A percentile compares a stretch with the other conserved stretches of the same genome.
Evolutionary conservation across 2,329 filamentous ascomycete genomes (phyloP).

Genomic region (Exophiala mesophila): DNA sequence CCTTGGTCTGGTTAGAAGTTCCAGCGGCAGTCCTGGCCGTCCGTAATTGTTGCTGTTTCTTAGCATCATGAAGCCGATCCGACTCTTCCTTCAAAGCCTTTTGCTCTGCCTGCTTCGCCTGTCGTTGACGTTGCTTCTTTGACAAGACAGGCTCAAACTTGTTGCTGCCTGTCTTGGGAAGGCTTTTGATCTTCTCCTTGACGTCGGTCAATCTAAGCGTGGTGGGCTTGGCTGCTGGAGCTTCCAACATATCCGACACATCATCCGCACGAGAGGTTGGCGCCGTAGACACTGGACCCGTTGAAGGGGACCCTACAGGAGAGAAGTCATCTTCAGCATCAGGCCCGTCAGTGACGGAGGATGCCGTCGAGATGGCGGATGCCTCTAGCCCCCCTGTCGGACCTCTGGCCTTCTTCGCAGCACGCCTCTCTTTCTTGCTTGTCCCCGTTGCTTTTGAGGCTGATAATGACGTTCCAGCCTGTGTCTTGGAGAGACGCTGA

Average conservation of each 20-base stretch:
- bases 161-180: slow-evolving; percentile 56
- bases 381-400: slow-evolving; percentile 43
- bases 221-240: slow-evolving; percentile 60
- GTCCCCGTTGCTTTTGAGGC: slow-evolving; percentile 27
- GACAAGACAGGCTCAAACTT: slow-evolving; percentile 66
- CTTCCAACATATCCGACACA: slow-evolving; percentile 89
- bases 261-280: slow-evolving; percentile 58
- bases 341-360: slow-evolving; percentile 68
- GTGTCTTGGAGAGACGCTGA: slow-evolving; percentile 63
- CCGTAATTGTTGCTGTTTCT: slow-evolving; percentile 78
- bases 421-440: slow-evolving; percentile 40
- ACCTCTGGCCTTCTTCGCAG: slow-evolving; percentile 42
- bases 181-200: slow-evolving; percentile 51
- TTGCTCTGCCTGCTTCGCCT: slow-evolving; percentile 76
- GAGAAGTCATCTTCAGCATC: slow-evolving; percentile 73
- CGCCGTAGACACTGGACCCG: slow-evolving; percentile 32
- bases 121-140: slow-evolving; percentile 95
- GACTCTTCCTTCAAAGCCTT: slow-evolving; percentile 70
- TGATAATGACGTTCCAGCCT: slow-evolving; percentile 61
- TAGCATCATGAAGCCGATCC: slow-evolving; percentile 69
- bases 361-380: slow-evolving; percentile 51
- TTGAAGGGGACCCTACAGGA: slow-evolving; percentile 59
- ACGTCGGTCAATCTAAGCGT: slow-evolving; percentile 74
- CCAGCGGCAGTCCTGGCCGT: slow-evolving; percentile 77
- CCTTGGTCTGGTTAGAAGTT: slow-evolving; percentile 74